Base-by-base conservation (phyloP, 176 grass and related monocot species). In the Cenchrus fungigraminus region DNA sequence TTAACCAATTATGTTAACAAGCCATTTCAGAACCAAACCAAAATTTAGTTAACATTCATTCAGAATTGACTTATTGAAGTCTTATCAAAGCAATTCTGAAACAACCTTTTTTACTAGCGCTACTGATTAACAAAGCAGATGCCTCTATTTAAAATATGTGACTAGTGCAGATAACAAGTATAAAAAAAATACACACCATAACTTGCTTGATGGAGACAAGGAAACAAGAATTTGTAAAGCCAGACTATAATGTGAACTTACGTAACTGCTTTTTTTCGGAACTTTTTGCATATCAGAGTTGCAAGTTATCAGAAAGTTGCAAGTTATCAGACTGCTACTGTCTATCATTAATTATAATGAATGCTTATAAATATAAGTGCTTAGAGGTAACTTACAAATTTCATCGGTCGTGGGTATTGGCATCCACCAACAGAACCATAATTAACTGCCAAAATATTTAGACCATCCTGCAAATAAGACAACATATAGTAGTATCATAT, bases 361-460 rank as follows among this genome's bases (percentile, higher is more conserved):
- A 51, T 16, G 22, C 49, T 55, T 9, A 37, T 71, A 89, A 71
- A 71, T 55, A 90, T 44, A 73, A 55, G 49, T 77, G 10, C 49
- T 73, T 14, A 32, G 77, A 67, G 19, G 73, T 73, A 83, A 84
- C 93, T 92, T 80, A 98, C 97, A 46, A 88, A 64, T 94, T 90
- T 94, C 73, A 94, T 65, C 50, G 86, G 75, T n/a, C 90, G 79
- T 5, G 93, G 93, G 66, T 91, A 96, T 53, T 94, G 91, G 64
- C 97, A 98, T 81, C 85, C 90, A 78, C 91, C 91, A 94, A 88
- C 84, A 77, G 97, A 94, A 81, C 93, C 97, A 94, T 98, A 98
- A 71, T 96, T 98, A 56, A 98, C 82, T 63, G 93, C 86, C 79
- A 98, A 86, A 86, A 98, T 85, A 90, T 96, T 95, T 79, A 94